Base-by-base conservation (phyloP, 108 stramenopile species). In the Cylindrotheca fusiformis region DNA sequence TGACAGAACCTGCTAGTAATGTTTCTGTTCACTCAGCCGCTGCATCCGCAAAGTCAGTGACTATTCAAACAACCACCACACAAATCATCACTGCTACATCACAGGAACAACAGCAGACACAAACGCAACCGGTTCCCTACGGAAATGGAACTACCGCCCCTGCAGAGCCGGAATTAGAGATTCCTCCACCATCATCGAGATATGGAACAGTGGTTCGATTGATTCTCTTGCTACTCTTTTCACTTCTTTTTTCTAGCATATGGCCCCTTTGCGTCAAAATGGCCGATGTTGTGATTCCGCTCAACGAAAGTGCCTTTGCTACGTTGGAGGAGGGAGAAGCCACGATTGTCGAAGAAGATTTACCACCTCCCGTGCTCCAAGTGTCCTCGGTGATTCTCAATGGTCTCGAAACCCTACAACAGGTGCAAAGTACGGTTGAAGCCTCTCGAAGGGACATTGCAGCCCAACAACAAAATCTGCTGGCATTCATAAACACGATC, bases 231-330 rank as follows among this genome's bases (percentile, higher is more conserved):
- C n/a, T n/a, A n/a, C n/a, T n/a, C n/a, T n/a, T n/a, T n/a, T n/a
- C n/a, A n/a, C n/a, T n/a, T n/a, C n/a, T n/a, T n/a, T n/a, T n/a
- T 4, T 5, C 2, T 10, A 5, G 10, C 4, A 3, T 55, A 26
- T 49, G 26, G 22, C 60, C 60, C 10, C n/a, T 52, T 5, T 32
- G 32, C 21, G 51, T 31, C 2, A 26, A 47, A 26, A 10, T 63
- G 14, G 46, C 52, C 12, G 51, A 52, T 20, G 31, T 0, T 23
- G 10, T 52, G 4, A 22, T 63, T 21, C 63, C 63, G 1, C 4
- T 63, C 6, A 22, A 32, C 24, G 63, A 41, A 41, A 14, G 10
- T 10, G 36, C 36, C 6, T 6, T 41, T 41, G 36, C 36, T 14
- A 41, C 14, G 36, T 6, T 10, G 36, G 36, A 41, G 14, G 36